Percentiles rank a stretch among this genome's conserved stretches.
Conservation (phyloP, 345 rosid genomes). For the rapeseed (Brassica napus) region Da-Ae NC_063442.1:27640501-27641000, state of each 20-base stretch:
- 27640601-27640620: conserved; percentile 16
- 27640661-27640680: conserved; percentile 8
- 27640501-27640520: conserved; percentile 66
- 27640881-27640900: conserved; percentile 46
- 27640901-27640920: conserved; percentile 89
- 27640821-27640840: neutral
- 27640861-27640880: neutral
- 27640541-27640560: conserved; percentile 70
- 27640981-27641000: too few species aligned
- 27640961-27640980: conserved; percentile 77
- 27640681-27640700: conserved; percentile 19
- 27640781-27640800: neutral
- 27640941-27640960: conserved; percentile 67
- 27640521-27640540: conserved; percentile 63
- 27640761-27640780: neutral
- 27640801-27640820: neutral
- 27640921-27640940: conserved; percentile 84
- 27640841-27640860: neutral
- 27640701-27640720: conserved; percentile 7
- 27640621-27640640: conserved; percentile 9
- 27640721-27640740: conserved; percentile 13
- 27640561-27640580: conserved; percentile 75
- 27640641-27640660: conserved; percentile 1
- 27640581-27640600: conserved; percentile 44
- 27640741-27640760: neutral